A percentile compares a stretch with the other conserved stretches of the same genome.
These are phyloP conservation scores for Botryobasidium botryosum DNA, from an alignment of 768 basidiomycete genomes.

Conservation along the genomic window DNA sequence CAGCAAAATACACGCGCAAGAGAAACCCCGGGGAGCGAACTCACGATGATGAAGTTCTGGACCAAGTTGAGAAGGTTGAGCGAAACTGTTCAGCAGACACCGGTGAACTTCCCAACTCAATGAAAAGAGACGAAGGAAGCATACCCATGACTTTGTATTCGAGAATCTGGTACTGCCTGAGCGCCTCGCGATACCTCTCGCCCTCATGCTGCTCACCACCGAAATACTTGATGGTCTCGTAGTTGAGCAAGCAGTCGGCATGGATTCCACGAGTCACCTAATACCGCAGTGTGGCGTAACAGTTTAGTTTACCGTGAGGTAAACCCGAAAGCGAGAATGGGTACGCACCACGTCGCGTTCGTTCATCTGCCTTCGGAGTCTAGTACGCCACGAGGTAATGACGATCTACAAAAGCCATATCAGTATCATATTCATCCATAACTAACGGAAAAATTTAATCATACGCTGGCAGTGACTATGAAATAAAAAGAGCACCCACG, in stretches of 20 bases:
- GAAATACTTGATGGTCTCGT: conserved; percentile 80
- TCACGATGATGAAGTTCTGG: conserved; percentile 67
- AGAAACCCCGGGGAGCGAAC: conserved; percentile 13
- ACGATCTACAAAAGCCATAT: conserved; percentile 19
- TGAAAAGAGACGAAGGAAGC: conserved; percentile 16
- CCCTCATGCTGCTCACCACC: conserved; percentile 71
- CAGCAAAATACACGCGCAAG: not conserved
- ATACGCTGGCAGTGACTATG: conserved; percentile 31
- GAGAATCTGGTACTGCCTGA: conserved; percentile 52
- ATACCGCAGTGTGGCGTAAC: not conserved
- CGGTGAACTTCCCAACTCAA: not conserved
- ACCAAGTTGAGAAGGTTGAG: conserved; percentile 59
- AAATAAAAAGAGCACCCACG: conserved; percentile 8
- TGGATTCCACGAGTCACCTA: conserved; percentile 68
- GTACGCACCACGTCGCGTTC: conserved; percentile 54
- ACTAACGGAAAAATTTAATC: not conserved
- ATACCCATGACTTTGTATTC: conserved; percentile 60
- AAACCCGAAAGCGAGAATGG: too few species aligned
- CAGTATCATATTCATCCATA: not conserved
- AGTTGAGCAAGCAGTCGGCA: conserved; percentile 64
- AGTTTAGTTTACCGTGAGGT: too few species aligned
- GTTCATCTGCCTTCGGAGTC: conserved; percentile 61
- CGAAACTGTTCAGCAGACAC: conserved; percentile 28
- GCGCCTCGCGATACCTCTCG: conserved; percentile 49
- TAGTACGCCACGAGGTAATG: conserved; percentile 57